These are phyloP conservation scores for Pyrenophora seminiperda DNA, from an alignment of 2,329 filamentous ascomycete species.

Conservation along the genomic window DNA sequence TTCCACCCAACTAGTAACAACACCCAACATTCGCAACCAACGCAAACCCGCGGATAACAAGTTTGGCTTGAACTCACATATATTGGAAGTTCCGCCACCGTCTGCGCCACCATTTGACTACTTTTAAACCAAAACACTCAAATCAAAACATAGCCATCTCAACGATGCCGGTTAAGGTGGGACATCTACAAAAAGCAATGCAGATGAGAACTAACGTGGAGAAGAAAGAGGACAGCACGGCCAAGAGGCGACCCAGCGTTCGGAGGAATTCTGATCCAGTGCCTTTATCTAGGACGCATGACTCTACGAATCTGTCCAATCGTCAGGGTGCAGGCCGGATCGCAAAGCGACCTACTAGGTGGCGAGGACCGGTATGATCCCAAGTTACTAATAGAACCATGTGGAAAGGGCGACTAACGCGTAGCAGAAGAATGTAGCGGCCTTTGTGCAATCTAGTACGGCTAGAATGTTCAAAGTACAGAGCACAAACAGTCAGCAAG, in stretches of 20 bases:
- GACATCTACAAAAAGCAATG: background rate
- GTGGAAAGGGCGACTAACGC: background rate
- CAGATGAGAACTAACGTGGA: background rate
- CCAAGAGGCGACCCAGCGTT: slow-evolving; percentile 4
- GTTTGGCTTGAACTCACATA: too few relatives aligned
- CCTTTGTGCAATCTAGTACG: background rate
- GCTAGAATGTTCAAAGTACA: background rate
- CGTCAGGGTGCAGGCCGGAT: slow-evolving; percentile 5
- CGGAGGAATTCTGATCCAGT: slow-evolving; percentile 5
- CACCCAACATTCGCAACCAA: background rate
- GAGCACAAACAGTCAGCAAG: background rate
- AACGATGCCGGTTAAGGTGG: slow-evolving; percentile 13
- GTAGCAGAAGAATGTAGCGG: slow-evolving; percentile 2
- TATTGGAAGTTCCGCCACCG: too few relatives aligned
- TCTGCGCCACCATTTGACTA: background rate
- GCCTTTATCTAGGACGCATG: background rate
- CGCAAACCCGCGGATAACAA: background rate
- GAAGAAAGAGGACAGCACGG: slow-evolving; percentile 4
- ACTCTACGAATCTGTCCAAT: slow-evolving; percentile 1
- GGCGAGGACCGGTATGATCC: slow-evolving; percentile 11
- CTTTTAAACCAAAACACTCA: background rate
- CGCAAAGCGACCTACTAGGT: slow-evolving; percentile 11
- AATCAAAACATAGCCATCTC: background rate
- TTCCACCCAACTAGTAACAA: slow-evolving; percentile 9
- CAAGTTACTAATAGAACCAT: too few relatives aligned